Evolutionary conservation across 371 early-diverging fungal species (phyloP).

Genomic region (Capillidium heterosporum): DNA sequence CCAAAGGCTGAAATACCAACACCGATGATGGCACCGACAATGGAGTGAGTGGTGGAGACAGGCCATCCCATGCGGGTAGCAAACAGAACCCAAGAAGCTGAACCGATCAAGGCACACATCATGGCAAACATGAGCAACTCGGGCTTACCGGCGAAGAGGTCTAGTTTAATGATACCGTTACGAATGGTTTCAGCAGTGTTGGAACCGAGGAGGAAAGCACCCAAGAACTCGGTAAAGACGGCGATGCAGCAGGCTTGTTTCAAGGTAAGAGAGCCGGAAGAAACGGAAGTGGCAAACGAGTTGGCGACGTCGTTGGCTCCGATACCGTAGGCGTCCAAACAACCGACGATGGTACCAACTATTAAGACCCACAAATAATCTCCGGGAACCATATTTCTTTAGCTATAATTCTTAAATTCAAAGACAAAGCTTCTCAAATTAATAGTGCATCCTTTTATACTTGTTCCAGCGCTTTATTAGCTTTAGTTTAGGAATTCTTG

Average conservation of each 20-base stretch:
- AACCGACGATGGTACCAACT: slow-evolving; percentile 42
- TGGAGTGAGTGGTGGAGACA: slow-evolving; percentile 34
- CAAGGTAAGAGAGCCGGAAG: slow-evolving; percentile 56
- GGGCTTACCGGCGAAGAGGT: slow-evolving; percentile 29
- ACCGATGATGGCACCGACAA: slow-evolving; percentile 71
- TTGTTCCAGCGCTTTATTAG: too few relatives aligned
- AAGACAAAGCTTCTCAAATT: too few relatives aligned
- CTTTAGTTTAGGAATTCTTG: too few relatives aligned
- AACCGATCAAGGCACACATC: slow-evolving; percentile 61
- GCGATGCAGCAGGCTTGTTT: slow-evolving; percentile 57
- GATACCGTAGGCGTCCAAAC: slow-evolving; percentile 46
- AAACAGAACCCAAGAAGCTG: slow-evolving; percentile 59
- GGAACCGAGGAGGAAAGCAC: slow-evolving; percentile 66
- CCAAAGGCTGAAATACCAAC: slow-evolving; percentile 63
- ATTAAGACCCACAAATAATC: slow-evolving; percentile 27
- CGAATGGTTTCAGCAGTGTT: slow-evolving; percentile 60
- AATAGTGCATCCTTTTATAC: too few relatives aligned
- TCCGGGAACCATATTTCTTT: background rate
- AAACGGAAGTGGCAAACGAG: slow-evolving; percentile 74
- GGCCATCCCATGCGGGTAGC: slow-evolving; percentile 57
- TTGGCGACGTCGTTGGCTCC: slow-evolving; percentile 89
- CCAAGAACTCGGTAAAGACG: slow-evolving; percentile 67
- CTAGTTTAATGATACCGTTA: slow-evolving; percentile 40
- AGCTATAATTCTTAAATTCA: too few relatives aligned
- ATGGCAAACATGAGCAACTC: slow-evolving; percentile 67